phyloP scores from a whole-genome alignment of 306 rosid species.

The Glycine tomentella region DNA sequence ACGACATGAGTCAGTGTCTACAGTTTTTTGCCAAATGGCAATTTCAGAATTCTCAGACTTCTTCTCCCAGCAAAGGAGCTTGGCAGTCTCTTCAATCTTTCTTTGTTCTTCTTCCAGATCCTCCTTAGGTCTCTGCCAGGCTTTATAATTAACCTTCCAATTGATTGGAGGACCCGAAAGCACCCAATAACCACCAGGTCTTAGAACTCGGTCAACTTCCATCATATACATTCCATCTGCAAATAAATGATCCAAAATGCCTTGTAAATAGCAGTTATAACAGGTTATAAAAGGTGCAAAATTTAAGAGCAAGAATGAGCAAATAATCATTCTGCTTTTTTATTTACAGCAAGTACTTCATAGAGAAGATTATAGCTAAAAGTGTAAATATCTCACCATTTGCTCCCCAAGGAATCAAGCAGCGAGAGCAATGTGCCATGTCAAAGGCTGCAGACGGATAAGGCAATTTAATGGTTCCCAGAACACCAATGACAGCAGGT shows the following conservation, averaged over 20 bases:
- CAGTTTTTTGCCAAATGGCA: slow-evolving; percentile 87
- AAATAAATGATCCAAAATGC: slow-evolving; percentile 40
- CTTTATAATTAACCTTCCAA: slow-evolving; percentile 77
- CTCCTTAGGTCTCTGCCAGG: slow-evolving; percentile 92
- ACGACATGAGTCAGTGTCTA: slow-evolving; percentile 73
- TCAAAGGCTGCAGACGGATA: slow-evolving; percentile 95
- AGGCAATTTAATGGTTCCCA: slow-evolving; percentile 86
- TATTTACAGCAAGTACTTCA: slow-evolving; percentile 36
- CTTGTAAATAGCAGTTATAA: slow-evolving; percentile 32
- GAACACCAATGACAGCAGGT: slow-evolving; percentile 93
- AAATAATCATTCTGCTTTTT: background rate
- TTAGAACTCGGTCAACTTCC: slow-evolving; percentile 97
- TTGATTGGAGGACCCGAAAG: slow-evolving; percentile 97
- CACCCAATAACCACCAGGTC: slow-evolving; percentile 99
- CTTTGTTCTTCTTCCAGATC: slow-evolving; percentile 88
- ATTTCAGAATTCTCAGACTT: slow-evolving; percentile 82
- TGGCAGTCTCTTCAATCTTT: slow-evolving; percentile 82
- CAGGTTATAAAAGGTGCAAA: slow-evolving; percentile 27
- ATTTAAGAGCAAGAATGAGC: slow-evolving; percentile 32
- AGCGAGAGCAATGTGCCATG: slow-evolving; percentile 99
- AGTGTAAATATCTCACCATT: slow-evolving; percentile 67
- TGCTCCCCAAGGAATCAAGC: slow-evolving; percentile 93
- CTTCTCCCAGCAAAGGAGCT: slow-evolving; percentile 98
- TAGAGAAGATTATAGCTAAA: background rate
- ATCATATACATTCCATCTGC: slow-evolving; percentile 85